Base-by-base conservation (phyloP, 2,329 filamentous ascomycete genomes). In the Pochonia chlamydosporia region DNA sequence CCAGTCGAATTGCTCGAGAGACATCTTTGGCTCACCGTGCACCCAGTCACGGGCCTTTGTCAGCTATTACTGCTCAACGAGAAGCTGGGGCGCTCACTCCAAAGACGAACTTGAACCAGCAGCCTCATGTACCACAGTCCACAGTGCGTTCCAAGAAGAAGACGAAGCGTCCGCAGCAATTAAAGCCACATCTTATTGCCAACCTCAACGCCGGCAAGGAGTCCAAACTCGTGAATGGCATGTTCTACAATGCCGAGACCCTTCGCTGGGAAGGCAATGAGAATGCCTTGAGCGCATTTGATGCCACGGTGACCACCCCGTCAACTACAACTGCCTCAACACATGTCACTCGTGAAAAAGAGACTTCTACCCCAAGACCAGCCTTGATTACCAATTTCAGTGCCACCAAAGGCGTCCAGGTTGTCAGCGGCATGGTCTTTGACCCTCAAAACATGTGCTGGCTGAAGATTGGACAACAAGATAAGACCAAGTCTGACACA, bases 381-480 rank as follows among this genome's bases (percentile, higher is more conserved):
- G 90, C 92, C 5, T 77, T 99, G 16, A 99, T 99, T 59, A 90
- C 90, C 41, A 93, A 96, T 55, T 88, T 96, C 54, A 87, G 86
- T 46, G 78, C 84, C 4, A 84, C 85, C 51, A 88, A 92, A 60
- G 91, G 89, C 52, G 86, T 96, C 13, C 91, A 96, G 67, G 87
- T 96, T 30, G 90, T 96, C 49, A 88, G 90, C n/a, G 89, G 90
- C 56, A 99, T 99, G 93, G 87, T 97, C 9, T 99, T 97, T 63
- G 93, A 99, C 62, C 93, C 93, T 3, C 85, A 89, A 52, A 89
- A 89, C 57, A 97, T 99, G 92, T 95, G 90, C 64, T 99, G 93
- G 93, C 77, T 97, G 48, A 96, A 96, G 66, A 74, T 93, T 52
- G 73, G 76, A 40, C 65, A 72, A 16, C 63, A 75, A 25, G 63